Evolutionary conservation across 305 asterid genomes (phyloP).

Genomic region (Rubia balearica): DNA sequence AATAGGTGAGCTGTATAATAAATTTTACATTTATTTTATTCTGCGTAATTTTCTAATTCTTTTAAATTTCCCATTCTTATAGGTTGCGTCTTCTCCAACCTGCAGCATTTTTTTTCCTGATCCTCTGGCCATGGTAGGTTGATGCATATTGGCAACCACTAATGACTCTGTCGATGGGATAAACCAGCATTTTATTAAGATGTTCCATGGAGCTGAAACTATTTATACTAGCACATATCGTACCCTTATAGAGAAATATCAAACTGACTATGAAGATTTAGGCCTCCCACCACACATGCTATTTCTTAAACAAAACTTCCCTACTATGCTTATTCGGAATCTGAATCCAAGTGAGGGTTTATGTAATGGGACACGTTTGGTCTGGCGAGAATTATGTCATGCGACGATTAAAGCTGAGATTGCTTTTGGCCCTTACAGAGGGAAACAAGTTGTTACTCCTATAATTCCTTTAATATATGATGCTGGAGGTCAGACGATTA

Average conservation of each 20-base stretch:
- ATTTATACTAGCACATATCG: constrained; percentile 7
- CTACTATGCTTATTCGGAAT: constrained; percentile 7
- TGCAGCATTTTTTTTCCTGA: too few species aligned
- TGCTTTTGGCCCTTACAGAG: neutral
- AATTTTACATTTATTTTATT: too few species aligned
- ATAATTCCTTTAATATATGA: neutral
- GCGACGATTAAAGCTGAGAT: neutral
- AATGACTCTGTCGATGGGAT: constrained; percentile 15
- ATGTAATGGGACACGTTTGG: constrained; percentile 21
- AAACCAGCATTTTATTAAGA: neutral
- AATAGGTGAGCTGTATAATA: neutral
- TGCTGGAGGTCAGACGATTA: too few species aligned
- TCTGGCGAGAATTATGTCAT: constrained; percentile 1
- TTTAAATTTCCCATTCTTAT: neutral
- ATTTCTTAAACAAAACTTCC: constrained; percentile 6
- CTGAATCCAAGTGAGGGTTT: constrained; percentile 17
- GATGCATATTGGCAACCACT: neutral
- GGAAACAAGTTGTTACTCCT: neutral
- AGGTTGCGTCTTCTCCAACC: neutral
- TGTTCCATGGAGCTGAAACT: neutral
- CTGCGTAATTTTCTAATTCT: too few species aligned
- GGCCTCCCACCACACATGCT: neutral
- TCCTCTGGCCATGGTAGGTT: neutral
- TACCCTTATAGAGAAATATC: neutral
- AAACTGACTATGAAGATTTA: constrained; percentile 2